Evolutionary conservation across 2,329 filamentous ascomycete species (phyloP), one percentile per base, ranked within the genome.

Genomic region (Blastomyces percursus): DNA sequence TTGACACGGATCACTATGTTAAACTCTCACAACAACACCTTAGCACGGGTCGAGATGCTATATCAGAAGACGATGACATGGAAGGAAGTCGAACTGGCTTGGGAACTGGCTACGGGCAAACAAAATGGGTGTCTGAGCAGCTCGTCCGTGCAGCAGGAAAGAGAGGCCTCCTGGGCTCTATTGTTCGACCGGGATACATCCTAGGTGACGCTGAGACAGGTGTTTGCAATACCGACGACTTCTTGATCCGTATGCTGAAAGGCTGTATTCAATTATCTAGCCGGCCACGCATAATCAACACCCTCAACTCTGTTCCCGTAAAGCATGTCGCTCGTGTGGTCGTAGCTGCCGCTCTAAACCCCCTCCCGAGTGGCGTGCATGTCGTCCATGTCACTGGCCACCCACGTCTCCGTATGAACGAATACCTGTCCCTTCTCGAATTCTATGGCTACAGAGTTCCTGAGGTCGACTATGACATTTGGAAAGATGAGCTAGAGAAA

Each of bases 221-320:
- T 70, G 83, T 84, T 65, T 88, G 78, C 72, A 90, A 88, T 73
- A 92, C 86, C 0, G 93, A 97, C 71, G 93, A 96, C 75, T 97
- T 96, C 79, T 78, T 97, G 7, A 83, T 96, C 66, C 85, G 93
- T 48, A 84, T 96, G 77, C 78, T 87, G 62, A 96, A 96, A 78
- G 92, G 91, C 63, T 96, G 91, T 70, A 79, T 96, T 59, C 92
- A 97, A 75, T 80, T 96, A 2, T 78, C 78, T 2, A 80, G 81
- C 2, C 82, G 90, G 0, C 93, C 92, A 0, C 82, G 84, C 67
- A 95, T 96, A 68, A 76, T 81, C 72, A 97, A 96, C 78, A 90
- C 90, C 0, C 85, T 96, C 74, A 97, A 96, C 78, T 85, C 87
- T 74, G 89, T 96, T 0, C 92, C 93, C 0, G 91, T 96, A 32